phyloP scores from a whole-genome alignment of 352 stramenopile species.

The Phytophthora ohioensis region DNA sequence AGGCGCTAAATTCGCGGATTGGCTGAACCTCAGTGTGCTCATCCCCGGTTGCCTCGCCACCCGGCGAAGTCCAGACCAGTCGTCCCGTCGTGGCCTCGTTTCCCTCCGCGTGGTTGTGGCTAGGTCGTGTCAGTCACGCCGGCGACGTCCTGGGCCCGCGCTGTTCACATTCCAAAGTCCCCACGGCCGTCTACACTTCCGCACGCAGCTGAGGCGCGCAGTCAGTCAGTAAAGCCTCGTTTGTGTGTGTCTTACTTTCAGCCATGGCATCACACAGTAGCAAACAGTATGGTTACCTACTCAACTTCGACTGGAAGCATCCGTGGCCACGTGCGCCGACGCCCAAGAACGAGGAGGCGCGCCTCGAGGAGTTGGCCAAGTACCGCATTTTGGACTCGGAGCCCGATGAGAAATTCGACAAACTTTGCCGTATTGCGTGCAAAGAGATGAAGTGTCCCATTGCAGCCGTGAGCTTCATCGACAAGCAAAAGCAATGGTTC shows the following conservation, averaged over 20 bases:
- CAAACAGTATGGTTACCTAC: slow-evolving; percentile 68
- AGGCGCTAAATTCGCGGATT: slow-evolving; percentile 24
- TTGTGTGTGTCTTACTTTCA: slow-evolving; percentile 12
- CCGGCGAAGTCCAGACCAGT: slow-evolving; percentile 37
- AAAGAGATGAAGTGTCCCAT: slow-evolving; percentile 92
- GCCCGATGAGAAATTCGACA: slow-evolving; percentile 88
- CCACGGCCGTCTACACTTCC: slow-evolving; percentile 20
- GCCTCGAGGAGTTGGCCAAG: slow-evolving; percentile 64
- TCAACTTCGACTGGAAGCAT: slow-evolving; percentile 90
- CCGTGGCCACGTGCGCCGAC: slow-evolving; percentile 80
- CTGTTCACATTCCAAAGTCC: slow-evolving; percentile 41
- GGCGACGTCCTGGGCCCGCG: not conserved
- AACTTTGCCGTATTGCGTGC: slow-evolving; percentile 87
- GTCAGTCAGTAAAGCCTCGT: not conserved
- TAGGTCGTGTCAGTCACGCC: slow-evolving; percentile 13
- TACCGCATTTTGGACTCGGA: slow-evolving; percentile 88
- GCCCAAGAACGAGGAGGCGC: slow-evolving; percentile 76
- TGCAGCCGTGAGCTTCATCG: slow-evolving; percentile 86
- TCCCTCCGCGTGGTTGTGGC: slow-evolving; percentile 31
- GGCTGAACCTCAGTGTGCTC: not conserved
- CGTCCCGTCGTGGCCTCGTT: slow-evolving; percentile 31
- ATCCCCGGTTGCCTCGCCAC: slow-evolving; percentile 8
- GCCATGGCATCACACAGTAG: slow-evolving; percentile 16
- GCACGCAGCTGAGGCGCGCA: not conserved
- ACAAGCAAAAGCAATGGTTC: slow-evolving; percentile 91